A percentile compares a stretch with the other conserved stretches of the same genome.
Evolutionary conservation across 768 basidiomycete genomes (phyloP).

Genomic region (Cantharellus cinnabarinus): DNA sequence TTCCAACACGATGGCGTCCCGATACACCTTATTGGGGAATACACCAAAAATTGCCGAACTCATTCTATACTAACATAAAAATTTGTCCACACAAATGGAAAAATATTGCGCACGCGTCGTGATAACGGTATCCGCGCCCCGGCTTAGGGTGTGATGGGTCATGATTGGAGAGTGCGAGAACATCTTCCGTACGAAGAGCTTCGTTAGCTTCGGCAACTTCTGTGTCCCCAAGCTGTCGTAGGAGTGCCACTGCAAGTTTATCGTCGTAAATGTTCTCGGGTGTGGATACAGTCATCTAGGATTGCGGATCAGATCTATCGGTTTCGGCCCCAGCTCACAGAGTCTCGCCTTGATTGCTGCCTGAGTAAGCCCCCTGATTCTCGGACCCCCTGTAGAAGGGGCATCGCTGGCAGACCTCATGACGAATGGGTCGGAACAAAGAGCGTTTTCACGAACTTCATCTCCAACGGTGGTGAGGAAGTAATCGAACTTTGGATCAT

Average conservation of each 20-base stretch:
- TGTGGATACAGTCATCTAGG: slow-evolving; percentile 58
- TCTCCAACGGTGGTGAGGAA: slow-evolving; percentile 54
- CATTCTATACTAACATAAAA: slow-evolving; percentile 15
- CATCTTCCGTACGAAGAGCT: slow-evolving; percentile 39
- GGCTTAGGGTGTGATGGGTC: slow-evolving; percentile 44
- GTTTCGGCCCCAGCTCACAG: too few relatives aligned
- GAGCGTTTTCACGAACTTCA: slow-evolving; percentile 51
- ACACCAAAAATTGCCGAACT: slow-evolving; percentile 44
- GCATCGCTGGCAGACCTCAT: slow-evolving; percentile 18
- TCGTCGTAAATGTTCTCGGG: slow-evolving; percentile 48
- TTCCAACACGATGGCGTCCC: slow-evolving; percentile 48
- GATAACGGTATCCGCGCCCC: slow-evolving; percentile 56
- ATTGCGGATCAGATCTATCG: background rate
- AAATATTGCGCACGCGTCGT: slow-evolving; percentile 28
- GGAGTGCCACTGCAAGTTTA: slow-evolving; percentile 33
- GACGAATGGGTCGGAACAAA: slow-evolving; percentile 37
- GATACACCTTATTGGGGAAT: slow-evolving; percentile 41
- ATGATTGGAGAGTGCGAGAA: slow-evolving; percentile 44
- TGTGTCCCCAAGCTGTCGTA: slow-evolving; percentile 36
- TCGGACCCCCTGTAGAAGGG: too few relatives aligned
- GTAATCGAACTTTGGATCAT: slow-evolving; percentile 33
- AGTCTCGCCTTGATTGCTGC: too few relatives aligned
- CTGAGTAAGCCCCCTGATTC: too few relatives aligned
- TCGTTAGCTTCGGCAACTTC: slow-evolving; percentile 34
- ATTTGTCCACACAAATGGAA: too few relatives aligned